Conservation (phyloP, 768 basidiomycete species). For the Panaeolus papilionaceus region DNA sequence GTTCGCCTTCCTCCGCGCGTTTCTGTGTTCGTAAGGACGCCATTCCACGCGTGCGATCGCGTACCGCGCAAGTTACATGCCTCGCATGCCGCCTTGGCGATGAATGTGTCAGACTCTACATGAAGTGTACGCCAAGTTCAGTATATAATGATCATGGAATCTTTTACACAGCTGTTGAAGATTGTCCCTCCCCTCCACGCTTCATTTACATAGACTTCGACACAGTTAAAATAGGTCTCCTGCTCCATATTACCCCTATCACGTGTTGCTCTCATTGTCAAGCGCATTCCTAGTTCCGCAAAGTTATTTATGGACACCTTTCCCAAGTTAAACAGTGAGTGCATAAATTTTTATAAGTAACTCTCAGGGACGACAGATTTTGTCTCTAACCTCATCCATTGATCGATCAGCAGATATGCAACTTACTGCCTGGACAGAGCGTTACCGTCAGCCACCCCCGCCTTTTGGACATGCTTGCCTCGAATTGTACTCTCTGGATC, state of each 20-base stretch:
- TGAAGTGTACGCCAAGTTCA: background rate
- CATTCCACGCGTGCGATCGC: slow-evolving; percentile 4
- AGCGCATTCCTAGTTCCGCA: background rate
- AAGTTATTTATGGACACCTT: slow-evolving; percentile 7
- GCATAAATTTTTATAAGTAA: background rate
- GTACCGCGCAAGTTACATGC: slow-evolving; percentile 12
- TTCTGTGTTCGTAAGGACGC: slow-evolving; percentile 2
- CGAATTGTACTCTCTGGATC: slow-evolving; percentile 61
- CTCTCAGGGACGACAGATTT: background rate
- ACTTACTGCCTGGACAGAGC: slow-evolving; percentile 20
- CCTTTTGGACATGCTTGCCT: slow-evolving; percentile 62
- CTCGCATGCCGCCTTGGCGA: slow-evolving; percentile 7
- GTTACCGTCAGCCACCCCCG: slow-evolving; percentile 37
- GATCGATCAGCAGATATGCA: background rate
- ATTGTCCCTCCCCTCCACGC: background rate
- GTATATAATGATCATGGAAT: background rate
- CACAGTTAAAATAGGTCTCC: background rate
- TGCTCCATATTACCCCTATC: background rate
- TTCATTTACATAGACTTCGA: background rate
- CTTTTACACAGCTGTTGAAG: background rate
- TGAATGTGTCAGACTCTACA: background rate
- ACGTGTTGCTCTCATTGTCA: background rate
- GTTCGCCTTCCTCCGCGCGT: slow-evolving; percentile 4
- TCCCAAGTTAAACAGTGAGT: slow-evolving; percentile 3
- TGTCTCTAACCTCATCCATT: background rate